Conservation (phyloP, 2,329 filamentous ascomycete genomes). For the Xylaria sp. region DNA sequence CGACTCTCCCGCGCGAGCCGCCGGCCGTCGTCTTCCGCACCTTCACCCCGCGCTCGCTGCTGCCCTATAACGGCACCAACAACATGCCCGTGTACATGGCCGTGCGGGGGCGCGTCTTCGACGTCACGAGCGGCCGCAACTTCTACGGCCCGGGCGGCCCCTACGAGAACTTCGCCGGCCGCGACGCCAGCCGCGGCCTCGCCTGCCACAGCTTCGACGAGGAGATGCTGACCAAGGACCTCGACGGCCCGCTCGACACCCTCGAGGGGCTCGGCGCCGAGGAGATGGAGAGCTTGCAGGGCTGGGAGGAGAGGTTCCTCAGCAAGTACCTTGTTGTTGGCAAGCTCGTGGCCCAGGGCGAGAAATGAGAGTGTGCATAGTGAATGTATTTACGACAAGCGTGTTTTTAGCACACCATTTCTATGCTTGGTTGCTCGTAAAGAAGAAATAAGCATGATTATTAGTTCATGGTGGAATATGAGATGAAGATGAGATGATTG, state of each 20-base stretch:
- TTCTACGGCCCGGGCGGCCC: conserved; percentile 97
- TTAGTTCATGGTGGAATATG: neutral
- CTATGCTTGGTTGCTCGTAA: neutral
- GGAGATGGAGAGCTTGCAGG: conserved; percentile 83
- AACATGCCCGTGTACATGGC: conserved; percentile 84
- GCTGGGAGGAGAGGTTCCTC: conserved; percentile 93
- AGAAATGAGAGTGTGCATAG: conserved; percentile 34
- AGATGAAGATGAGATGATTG: conserved; percentile 6
- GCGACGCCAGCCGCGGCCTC: conserved; percentile 88
- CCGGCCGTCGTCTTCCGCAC: conserved; percentile 72
- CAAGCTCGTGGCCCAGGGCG: conserved; percentile 70
- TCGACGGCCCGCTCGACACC: conserved; percentile 83
- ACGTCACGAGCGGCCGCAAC: conserved; percentile 85
- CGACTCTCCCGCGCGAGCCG: conserved; percentile 62
- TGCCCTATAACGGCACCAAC: conserved; percentile 83
- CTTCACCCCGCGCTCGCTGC: conserved; percentile 83
- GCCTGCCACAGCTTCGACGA: conserved; percentile 93
- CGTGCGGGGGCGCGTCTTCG: conserved; percentile 91
- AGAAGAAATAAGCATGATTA: neutral
- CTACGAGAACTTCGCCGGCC: conserved; percentile 94
- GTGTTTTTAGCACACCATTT: neutral
- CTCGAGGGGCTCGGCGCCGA: conserved; percentile 77
- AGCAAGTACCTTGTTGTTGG: conserved; percentile 98
- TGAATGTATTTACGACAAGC: neutral
- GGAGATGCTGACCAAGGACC: conserved; percentile 92